Evolutionary conservation across 495 filamentous ascomycete species (phyloP), one percentile per base, ranked within the genome.

Genomic region (Penicillium macrosclerotiorum): DNA sequence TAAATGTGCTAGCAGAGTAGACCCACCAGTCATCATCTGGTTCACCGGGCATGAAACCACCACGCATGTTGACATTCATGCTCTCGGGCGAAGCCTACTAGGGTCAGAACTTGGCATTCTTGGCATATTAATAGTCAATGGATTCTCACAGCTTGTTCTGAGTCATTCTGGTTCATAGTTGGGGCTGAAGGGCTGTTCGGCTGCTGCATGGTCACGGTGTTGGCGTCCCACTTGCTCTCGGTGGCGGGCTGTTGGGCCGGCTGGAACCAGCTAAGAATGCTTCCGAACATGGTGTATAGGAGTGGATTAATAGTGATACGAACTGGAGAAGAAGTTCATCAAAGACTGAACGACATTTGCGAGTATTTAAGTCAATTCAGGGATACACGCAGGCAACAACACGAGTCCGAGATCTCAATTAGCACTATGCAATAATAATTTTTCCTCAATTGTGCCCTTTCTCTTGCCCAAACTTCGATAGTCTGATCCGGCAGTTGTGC

Each of bases 141-240:
- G 34, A 29, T 16, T 6, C 45, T 20, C 36, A 48, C 45, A 6
- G 46, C 37, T 18, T 49, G 46, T 18, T 36, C 12, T 2, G 46
- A 27, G 17, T 42, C 9, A 24, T 37, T 49, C 31, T 49, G 38
- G 18, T 37, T 42, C 46, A 42, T 49, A 4, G 23, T 25, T 4
- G 38, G 37, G 31, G 45, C 36, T 9, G 35, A 17, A 11, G 46
- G 46, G 23, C 38, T 42, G 18, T 25, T 37, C 1, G 46, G 46
- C 14, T 49, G 38, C 32, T 49, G 37, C 38, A 49, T 42, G 30
- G 45, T 36, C 17, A 48, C 20, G 13, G 46, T 37, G 13, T 49
- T 49, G 22, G 24, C 38, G 38, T 49, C 25, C 38, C 46, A 49
- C 24, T 42, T 37, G 17, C 23, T 42, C 38, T 49, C 46, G 33